These are phyloP conservation scores for Priceomyces melissophilus DNA, from an alignment of 805 yeast species.

Conservation along the genomic window DNA sequence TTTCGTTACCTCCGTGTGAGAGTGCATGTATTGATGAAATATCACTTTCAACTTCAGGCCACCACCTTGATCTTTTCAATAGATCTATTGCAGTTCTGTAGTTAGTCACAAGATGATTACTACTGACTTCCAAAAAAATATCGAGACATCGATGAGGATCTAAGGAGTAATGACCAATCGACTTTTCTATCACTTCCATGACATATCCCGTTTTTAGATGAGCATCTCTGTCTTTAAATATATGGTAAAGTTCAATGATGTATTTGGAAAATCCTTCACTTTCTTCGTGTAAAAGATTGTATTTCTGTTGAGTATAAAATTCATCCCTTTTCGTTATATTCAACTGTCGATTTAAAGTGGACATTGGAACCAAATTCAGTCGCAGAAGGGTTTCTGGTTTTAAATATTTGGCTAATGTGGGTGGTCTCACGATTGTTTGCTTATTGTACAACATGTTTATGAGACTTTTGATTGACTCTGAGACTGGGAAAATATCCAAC, in stretches of 20 bases:
- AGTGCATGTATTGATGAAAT: slow-evolving; percentile 27
- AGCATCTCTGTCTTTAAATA: slow-evolving; percentile 37
- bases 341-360: slow-evolving; percentile 33
- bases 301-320: slow-evolving; percentile 51
- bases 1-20: slow-evolving; percentile 50
- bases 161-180: slow-evolving; percentile 72
- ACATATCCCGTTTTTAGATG: slow-evolving; percentile 41
- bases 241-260: slow-evolving; percentile 44
- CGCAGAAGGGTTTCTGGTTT: slow-evolving; percentile 25
- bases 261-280: slow-evolving; percentile 74
- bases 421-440: slow-evolving; percentile 24
- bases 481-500: slow-evolving; percentile 33
- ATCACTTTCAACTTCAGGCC: slow-evolving; percentile 50
- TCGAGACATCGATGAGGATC: slow-evolving; percentile 73
- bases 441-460: slow-evolving; percentile 19
- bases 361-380: slow-evolving; percentile 28
- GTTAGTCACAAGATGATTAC: slow-evolving; percentile 41
- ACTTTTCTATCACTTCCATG: slow-evolving; percentile 45
- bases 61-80: slow-evolving; percentile 57
- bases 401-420: slow-evolving; percentile 29
- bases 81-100: slow-evolving; percentile 47
- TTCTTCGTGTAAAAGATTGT: slow-evolving; percentile 68
- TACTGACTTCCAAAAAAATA: slow-evolving; percentile 52
- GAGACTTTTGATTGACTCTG: slow-evolving; percentile 18
- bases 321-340: slow-evolving; percentile 39